Conservation (phyloP, 768 basidiomycete genomes). For the Zangia roseola region DNA sequence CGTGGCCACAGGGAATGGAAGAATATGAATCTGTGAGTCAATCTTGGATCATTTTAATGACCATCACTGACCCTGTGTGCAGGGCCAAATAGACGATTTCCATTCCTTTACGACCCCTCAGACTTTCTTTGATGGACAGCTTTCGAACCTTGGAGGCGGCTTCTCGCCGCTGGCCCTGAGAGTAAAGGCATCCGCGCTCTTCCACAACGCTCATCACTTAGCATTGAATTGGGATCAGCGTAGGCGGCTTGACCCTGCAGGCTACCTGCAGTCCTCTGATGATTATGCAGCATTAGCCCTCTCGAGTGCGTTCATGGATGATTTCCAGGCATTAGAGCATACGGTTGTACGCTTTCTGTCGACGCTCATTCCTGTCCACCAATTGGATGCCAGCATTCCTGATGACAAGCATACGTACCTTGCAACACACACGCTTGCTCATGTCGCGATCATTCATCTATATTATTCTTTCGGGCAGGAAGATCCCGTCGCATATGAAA, state of each 20-base stretch:
- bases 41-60: conserved; percentile 5
- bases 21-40: conserved; percentile 69
- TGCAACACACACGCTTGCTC: conserved; percentile 61
- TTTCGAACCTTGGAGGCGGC: conserved; percentile 46
- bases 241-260: conserved; percentile 34
- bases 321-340: conserved; percentile 61
- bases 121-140: conserved; percentile 60
- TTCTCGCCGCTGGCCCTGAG: conserved; percentile 66
- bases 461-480: conserved; percentile 61
- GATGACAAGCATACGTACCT: conserved; percentile 62
- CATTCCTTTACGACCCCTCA: conserved; percentile 57
- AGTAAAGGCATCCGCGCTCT: conserved; percentile 75
- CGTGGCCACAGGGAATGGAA: conserved; percentile 74
- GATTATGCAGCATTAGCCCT: conserved; percentile 41
- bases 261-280: conserved; percentile 20
- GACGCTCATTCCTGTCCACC: conserved; percentile 63
- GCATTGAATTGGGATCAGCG: conserved; percentile 61
- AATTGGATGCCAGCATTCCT: conserved; percentile 52
- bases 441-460: conserved; percentile 64
- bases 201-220: conserved; percentile 63
- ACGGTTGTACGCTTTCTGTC: conserved; percentile 62
- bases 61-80: conserved; percentile 16
- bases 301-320: conserved; percentile 50
- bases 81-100: conserved; percentile 59
- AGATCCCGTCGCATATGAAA: conserved; percentile 60